These are phyloP conservation scores for Tricholoma sp. DNA, from an alignment of 768 basidiomycete genomes.

Conservation along the genomic window DNA sequence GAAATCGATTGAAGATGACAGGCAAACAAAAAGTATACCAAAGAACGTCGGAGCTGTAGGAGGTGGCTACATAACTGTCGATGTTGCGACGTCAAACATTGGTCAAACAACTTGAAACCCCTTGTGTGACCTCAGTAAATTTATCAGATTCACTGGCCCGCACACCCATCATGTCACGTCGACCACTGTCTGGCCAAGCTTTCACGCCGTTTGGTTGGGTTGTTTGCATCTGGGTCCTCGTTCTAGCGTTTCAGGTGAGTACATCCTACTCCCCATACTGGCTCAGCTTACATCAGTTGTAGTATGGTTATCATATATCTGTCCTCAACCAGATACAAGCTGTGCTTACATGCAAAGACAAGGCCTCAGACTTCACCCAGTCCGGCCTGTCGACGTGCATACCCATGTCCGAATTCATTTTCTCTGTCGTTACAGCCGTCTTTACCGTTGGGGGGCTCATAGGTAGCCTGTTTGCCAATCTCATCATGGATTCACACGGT, in stretches of 20 bases:
- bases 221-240: constrained; percentile 64
- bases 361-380: constrained; percentile 16
- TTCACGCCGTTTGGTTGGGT: constrained; percentile 62
- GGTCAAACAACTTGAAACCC: no score
- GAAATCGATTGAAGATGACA: no score
- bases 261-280: neutral
- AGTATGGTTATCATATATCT: constrained; percentile 94
- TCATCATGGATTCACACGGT: constrained; percentile 66
- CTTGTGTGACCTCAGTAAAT: no score
- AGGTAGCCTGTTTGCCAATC: constrained; percentile 66
- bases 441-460: constrained; percentile 86
- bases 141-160: no score
- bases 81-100: no score
- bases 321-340: constrained; percentile 86
- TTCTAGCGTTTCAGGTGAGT: constrained; percentile 51
- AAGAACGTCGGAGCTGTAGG: no score
- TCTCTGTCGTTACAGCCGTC: constrained; percentile 78
- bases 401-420: constrained; percentile 68
- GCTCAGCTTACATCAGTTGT: constrained; percentile 1
- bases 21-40: no score
- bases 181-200: constrained; percentile 10
- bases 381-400: constrained; percentile 67
- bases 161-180: constrained; percentile 13
- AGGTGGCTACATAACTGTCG: no score
- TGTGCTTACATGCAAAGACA: constrained; percentile 62